These are phyloP conservation scores for Colletotrichum sp. DNA, from an alignment of 2,329 filamentous ascomycete genomes.

Conservation along the genomic window DNA sequence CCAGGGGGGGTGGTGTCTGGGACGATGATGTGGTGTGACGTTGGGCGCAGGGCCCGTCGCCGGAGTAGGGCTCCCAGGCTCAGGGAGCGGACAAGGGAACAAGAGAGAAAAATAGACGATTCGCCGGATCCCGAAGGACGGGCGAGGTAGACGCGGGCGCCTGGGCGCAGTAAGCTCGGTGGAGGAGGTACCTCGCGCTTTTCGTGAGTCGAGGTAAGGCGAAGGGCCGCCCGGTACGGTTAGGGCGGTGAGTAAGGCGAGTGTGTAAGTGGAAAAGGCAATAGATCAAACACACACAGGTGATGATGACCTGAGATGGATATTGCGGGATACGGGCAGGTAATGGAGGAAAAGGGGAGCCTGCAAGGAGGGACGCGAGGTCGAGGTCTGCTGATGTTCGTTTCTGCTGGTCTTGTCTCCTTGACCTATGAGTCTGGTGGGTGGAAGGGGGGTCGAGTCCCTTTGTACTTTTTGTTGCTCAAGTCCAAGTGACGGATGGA, in stretches of 20 bases:
- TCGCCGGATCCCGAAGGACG: constrained; percentile 20
- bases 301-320: neutral
- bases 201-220: neutral
- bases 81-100: neutral
- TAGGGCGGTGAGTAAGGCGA: neutral
- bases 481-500: neutral
- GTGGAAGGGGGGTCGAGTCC: neutral
- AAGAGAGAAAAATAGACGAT: neutral
- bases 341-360: neutral
- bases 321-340: neutral
- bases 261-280: neutral
- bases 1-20: constrained; percentile 2
- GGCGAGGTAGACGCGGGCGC: constrained; percentile 5
- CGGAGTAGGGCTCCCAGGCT: neutral
- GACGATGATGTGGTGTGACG: constrained; percentile 9
- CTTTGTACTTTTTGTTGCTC: neutral
- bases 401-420: neutral
- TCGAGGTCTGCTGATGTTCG: constrained; percentile 8
- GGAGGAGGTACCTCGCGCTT: neutral
- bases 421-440: neutral
- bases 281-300: neutral
- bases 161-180: neutral
- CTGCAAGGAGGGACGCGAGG: neutral
- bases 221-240: neutral
- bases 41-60: constrained; percentile 1